phyloP scores from a whole-genome alignment of 1,284 basidiomycete genomes.

The Athelia sp. region DNA sequence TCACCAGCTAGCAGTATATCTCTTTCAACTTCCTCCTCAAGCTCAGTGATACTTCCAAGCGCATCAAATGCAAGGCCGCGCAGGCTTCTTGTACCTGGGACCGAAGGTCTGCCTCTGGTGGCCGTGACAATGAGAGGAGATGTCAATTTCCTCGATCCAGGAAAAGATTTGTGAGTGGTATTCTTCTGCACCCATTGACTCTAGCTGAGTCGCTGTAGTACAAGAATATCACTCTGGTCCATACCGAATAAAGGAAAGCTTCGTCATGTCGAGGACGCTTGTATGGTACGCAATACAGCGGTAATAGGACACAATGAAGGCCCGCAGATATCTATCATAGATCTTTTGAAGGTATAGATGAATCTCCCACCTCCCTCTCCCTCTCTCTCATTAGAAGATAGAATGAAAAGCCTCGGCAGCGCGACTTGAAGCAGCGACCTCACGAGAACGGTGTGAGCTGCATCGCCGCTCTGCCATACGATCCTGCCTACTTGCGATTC shows the following conservation, averaged over 20 bases:
- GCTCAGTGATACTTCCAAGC: slow-evolving; percentile 31
- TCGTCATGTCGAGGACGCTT: slow-evolving; percentile 37
- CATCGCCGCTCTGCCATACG: slow-evolving; percentile 29
- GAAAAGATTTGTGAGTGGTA: slow-evolving; percentile 2
- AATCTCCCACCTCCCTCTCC: too few relatives aligned
- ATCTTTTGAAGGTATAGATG: neutral
- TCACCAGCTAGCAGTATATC: neutral
- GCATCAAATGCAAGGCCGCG: slow-evolving; percentile 33
- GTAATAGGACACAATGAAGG: slow-evolving; percentile 39
- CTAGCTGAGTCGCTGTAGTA: neutral
- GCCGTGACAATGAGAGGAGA: slow-evolving; percentile 49
- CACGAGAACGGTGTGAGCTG: slow-evolving; percentile 29
- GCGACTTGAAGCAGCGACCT: slow-evolving; percentile 1
- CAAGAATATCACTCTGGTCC: slow-evolving; percentile 33
- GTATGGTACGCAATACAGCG: slow-evolving; percentile 33
- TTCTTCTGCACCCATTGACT: neutral
- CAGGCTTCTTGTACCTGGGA: slow-evolving; percentile 35
- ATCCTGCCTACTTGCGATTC: slow-evolving; percentile 28
- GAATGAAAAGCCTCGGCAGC: too few relatives aligned
- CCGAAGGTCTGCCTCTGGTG: slow-evolving; percentile 29
- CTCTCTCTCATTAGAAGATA: too few relatives aligned
- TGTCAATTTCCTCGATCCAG: slow-evolving; percentile 40
- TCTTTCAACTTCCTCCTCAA: slow-evolving; percentile 3
- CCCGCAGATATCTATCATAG: slow-evolving; percentile 36
- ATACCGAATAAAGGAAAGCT: slow-evolving; percentile 32